Conservation (phyloP, 2,329 filamentous ascomycete species). For the Colletotrichum tabaci region DNA sequence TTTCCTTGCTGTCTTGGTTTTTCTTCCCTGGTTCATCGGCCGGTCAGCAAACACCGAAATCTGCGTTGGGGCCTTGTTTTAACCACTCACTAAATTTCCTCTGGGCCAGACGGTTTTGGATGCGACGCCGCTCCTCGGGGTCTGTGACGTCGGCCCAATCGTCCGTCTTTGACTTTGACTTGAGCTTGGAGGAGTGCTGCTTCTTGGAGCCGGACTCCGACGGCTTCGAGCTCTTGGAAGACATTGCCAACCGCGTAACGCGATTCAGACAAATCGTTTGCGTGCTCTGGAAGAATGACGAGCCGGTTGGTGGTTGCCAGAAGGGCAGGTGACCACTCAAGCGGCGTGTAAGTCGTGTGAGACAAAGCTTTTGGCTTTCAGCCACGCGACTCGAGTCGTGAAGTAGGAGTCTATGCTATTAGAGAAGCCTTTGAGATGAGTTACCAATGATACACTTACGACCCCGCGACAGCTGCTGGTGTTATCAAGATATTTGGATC, state of each 20-base stretch:
- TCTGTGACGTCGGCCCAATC: conserved; percentile 81
- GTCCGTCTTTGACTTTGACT: conserved; percentile 63
- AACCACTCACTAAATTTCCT: conserved; percentile 79
- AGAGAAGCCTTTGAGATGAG: background rate
- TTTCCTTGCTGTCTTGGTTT: conserved; percentile 77
- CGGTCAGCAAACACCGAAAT: conserved; percentile 4
- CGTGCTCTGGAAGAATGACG: no score
- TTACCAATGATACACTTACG: background rate
- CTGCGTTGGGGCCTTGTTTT: background rate
- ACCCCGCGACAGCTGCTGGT: background rate
- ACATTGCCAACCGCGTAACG: conserved; percentile 48
- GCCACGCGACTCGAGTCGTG: background rate
- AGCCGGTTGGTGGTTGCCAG: background rate
- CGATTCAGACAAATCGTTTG: background rate
- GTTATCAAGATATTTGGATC: background rate
- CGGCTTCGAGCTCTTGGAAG: conserved; percentile 48
- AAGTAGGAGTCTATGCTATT: background rate
- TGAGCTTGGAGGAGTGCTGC: conserved; percentile 53
- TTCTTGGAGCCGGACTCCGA: conserved; percentile 48
- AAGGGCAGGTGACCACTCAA: background rate
- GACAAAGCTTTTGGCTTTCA: background rate
- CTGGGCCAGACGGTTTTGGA: conserved; percentile 84
- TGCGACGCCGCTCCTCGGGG: conserved; percentile 78
- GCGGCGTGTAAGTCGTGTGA: background rate
- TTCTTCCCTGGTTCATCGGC: conserved; percentile 72